These are phyloP conservation scores for Rauvolfia tetraphylla DNA, from an alignment of 257 asterid genomes.

Conservation along the genomic window DNA sequence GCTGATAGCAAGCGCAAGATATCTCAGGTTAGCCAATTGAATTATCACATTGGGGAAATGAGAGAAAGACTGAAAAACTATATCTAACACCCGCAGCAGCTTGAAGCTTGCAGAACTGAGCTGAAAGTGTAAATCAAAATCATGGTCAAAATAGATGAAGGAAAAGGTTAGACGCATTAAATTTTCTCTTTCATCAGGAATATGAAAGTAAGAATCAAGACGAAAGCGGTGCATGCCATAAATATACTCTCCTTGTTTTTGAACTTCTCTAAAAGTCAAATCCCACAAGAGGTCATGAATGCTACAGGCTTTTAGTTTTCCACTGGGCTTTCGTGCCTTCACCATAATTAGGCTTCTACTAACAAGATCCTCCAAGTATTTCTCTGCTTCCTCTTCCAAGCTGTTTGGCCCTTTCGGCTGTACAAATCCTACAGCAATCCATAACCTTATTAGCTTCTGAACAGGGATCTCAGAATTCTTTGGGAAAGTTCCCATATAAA, in stretches of 20 bases:
- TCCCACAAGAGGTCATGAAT: conserved; percentile 35
- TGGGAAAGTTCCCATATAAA: conserved; percentile 17
- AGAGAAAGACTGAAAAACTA: conserved; percentile 16
- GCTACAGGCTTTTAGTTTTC: conserved; percentile 25
- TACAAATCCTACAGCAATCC: conserved; percentile 36
- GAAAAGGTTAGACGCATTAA: conserved; percentile 1
- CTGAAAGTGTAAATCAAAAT: not conserved
- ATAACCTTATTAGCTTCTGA: conserved; percentile 21
- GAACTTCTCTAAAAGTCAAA: conserved; percentile 28
- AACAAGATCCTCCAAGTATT: conserved; percentile 33
- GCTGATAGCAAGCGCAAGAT: conserved; percentile 25
- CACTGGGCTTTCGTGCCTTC: conserved; percentile 15
- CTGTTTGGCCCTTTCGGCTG: not conserved
- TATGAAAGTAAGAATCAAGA: conserved; percentile 11
- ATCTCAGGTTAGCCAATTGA: conserved; percentile 22
- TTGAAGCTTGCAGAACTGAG: conserved; percentile 16
- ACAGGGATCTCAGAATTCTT: conserved; percentile 33
- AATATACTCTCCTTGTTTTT: conserved; percentile 18
- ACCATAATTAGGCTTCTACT: conserved; percentile 27
- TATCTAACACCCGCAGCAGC: conserved; percentile 32
- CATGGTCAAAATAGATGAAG: conserved; percentile 18
- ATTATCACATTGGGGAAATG: conserved; percentile 25
- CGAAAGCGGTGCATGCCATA: conserved; percentile 26
- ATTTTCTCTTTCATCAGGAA: not conserved
- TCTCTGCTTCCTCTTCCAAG: conserved; percentile 26